Conservation (phyloP, 345 rosid species). For the Trapa incisa region DNA sequence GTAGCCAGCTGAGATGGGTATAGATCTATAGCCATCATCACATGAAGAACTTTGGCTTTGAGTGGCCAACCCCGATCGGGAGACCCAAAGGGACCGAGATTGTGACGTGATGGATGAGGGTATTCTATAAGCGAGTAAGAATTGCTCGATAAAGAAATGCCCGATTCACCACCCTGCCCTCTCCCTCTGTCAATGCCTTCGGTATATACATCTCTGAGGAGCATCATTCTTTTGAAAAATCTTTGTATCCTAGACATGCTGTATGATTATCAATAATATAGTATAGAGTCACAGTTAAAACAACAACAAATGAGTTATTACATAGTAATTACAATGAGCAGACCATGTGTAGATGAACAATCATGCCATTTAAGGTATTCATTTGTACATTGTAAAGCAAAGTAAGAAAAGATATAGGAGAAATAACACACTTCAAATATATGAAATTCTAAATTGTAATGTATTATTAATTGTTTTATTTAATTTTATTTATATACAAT, state of each 20-base stretch:
- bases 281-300: no score
- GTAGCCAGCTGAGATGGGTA: neutral
- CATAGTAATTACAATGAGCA: no score
- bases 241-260: conserved; percentile 18
- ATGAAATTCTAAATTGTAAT: no score
- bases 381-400: no score
- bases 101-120: conserved; percentile 11
- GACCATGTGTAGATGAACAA: no score
- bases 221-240: conserved; percentile 24
- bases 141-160: no score
- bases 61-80: conserved; percentile 23
- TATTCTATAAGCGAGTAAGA: neutral
- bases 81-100: conserved; percentile 16
- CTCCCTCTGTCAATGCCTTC: conserved; percentile 58
- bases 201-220: conserved; percentile 21
- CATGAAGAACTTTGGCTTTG: conserved; percentile 11
- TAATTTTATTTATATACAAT: no score
- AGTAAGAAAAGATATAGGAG: no score
- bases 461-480: no score
- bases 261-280: conserved; percentile 4
- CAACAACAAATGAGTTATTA: no score
- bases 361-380: no score
- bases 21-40: neutral
- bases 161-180: conserved; percentile 15
- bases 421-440: no score